These are phyloP conservation scores for Starmerella powellii DNA, from an alignment of 805 yeast genomes.

Conservation along the genomic window DNA sequence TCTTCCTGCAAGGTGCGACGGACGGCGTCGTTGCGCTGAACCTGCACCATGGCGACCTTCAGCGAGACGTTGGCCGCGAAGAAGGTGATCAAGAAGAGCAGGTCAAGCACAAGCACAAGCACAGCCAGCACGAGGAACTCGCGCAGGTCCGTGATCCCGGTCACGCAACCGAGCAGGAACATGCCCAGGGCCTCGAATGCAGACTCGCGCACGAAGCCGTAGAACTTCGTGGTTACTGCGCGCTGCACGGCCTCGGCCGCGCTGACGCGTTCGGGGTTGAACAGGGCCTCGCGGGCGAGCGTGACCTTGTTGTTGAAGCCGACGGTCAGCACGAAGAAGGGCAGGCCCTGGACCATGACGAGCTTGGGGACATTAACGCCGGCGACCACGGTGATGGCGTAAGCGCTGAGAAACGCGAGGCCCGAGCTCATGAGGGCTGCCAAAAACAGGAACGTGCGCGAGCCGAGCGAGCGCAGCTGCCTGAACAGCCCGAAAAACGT, in stretches of 20 bases:
- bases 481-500: slow-evolving; percentile 62
- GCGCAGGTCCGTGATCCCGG: slow-evolving; percentile 54
- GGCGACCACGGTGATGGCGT: slow-evolving; percentile 46
- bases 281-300: slow-evolving; percentile 39
- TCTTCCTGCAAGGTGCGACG: slow-evolving; percentile 82
- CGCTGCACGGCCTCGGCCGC: slow-evolving; percentile 37
- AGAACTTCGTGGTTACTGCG: slow-evolving; percentile 30
- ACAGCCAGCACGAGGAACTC: slow-evolving; percentile 71
- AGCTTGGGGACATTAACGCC: slow-evolving; percentile 55
- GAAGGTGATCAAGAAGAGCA: slow-evolving; percentile 63
- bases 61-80: slow-evolving; percentile 72
- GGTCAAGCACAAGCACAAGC: slow-evolving; percentile 57
- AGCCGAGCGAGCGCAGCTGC: slow-evolving; percentile 67
- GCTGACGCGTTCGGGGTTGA: slow-evolving; percentile 21
- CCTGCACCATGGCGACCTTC: slow-evolving; percentile 77
- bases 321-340: slow-evolving; percentile 80
- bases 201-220: slow-evolving; percentile 58
- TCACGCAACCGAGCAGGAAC: slow-evolving; percentile 39
- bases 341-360: slow-evolving; percentile 78
- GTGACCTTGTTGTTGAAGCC: slow-evolving; percentile 81
- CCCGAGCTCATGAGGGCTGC: slow-evolving; percentile 67
- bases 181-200: slow-evolving; percentile 60
- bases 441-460: slow-evolving; percentile 76
- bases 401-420: slow-evolving; percentile 73
- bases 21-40: slow-evolving; percentile 67